Evolutionary conservation across 768 basidiomycete genomes (phyloP).

Genomic region (Lentinula aciculospora): DNA sequence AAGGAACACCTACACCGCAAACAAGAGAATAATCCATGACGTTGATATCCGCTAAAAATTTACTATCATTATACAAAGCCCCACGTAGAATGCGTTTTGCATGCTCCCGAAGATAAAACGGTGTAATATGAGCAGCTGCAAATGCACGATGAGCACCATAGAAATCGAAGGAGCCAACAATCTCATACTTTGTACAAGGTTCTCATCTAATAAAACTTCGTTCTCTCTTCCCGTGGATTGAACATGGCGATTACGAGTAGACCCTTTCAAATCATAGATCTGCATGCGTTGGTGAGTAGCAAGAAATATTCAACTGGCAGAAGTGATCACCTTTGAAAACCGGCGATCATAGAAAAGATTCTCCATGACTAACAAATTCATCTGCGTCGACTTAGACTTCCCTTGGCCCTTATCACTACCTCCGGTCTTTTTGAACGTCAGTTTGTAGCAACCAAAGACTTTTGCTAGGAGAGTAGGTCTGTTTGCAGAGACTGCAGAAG

Average conservation of each 20-base stretch:
- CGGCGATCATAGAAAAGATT: slow-evolving; percentile 91
- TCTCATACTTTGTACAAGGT: slow-evolving; percentile 79
- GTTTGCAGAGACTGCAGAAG: slow-evolving; percentile 81
- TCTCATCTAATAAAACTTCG: slow-evolving; percentile 94
- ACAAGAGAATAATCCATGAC: slow-evolving; percentile 98
- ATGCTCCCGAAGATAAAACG: slow-evolving; percentile 95
- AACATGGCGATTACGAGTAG: slow-evolving; percentile 89
- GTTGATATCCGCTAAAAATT: slow-evolving; percentile 89
- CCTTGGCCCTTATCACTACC: slow-evolving; percentile 60
- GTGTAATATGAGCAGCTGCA: slow-evolving; percentile 75
- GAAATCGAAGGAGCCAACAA: slow-evolving; percentile 1
- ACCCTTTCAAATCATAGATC: slow-evolving; percentile 98
- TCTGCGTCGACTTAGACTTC: slow-evolving; percentile 77
- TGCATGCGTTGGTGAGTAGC: slow-evolving; percentile 19
- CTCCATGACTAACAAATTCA: slow-evolving; percentile 98
- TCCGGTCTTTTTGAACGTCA: slow-evolving; percentile 75
- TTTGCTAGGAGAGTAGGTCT: slow-evolving; percentile 94
- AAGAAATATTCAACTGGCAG: background rate
- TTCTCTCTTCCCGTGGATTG: slow-evolving; percentile 86
- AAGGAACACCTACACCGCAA: slow-evolving; percentile 53
- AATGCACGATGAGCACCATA: background rate
- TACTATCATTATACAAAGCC: slow-evolving; percentile 91
- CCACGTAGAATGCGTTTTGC: slow-evolving; percentile 89
- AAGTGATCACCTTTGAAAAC: slow-evolving; percentile 68
- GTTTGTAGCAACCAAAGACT: slow-evolving; percentile 94